phyloP scores from a whole-genome alignment of 2,329 filamentous ascomycete genomes.

The Trichoderma arundinaceum region DNA sequence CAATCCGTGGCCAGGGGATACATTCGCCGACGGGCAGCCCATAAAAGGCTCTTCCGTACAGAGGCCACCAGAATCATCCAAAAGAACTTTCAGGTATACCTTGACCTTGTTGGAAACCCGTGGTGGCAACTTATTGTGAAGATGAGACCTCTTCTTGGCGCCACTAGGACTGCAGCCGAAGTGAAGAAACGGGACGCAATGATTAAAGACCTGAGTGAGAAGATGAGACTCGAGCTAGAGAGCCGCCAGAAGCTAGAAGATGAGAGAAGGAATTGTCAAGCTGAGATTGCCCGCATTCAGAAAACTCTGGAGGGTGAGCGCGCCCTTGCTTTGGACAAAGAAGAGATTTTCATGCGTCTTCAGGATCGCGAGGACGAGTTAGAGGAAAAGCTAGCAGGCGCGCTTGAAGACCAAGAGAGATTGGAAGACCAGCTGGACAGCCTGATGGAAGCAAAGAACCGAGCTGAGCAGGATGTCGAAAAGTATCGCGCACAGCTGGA shows the following conservation, averaged over 20 bases:
- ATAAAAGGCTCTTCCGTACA: constrained; percentile 91
- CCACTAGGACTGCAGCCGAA: constrained; percentile 88
- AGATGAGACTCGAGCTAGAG: constrained; percentile 76
- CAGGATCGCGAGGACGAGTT: constrained; percentile 91
- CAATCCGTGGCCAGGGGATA: constrained; percentile 92
- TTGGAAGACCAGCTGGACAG: constrained; percentile 93
- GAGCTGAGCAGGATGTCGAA: constrained; percentile 83
- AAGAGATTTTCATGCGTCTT: constrained; percentile 97
- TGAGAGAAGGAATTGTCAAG: constrained; percentile 83
- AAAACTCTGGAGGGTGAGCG: constrained; percentile 95
- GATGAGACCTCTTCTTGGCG: constrained; percentile 93
- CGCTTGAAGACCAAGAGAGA: constrained; percentile 90
- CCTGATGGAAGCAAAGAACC: constrained; percentile 86
- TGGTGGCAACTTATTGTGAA: constrained; percentile 97
- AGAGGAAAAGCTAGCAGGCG: constrained; percentile 88
- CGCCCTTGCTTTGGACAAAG: constrained; percentile 94
- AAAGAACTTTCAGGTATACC: constrained; percentile 89
- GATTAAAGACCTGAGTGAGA: constrained; percentile 84
- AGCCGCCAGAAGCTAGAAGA: constrained; percentile 85
- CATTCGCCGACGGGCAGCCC: constrained; percentile 82
- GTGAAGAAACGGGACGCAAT: constrained; percentile 95
- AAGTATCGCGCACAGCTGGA: constrained; percentile 81
- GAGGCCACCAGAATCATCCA: constrained; percentile 96
- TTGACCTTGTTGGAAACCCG: constrained; percentile 86
- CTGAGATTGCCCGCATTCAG: constrained; percentile 87